These are phyloP conservation scores for Amanita pallidorosea DNA, from an alignment of 768 basidiomycete species.

Conservation along the genomic window DNA sequence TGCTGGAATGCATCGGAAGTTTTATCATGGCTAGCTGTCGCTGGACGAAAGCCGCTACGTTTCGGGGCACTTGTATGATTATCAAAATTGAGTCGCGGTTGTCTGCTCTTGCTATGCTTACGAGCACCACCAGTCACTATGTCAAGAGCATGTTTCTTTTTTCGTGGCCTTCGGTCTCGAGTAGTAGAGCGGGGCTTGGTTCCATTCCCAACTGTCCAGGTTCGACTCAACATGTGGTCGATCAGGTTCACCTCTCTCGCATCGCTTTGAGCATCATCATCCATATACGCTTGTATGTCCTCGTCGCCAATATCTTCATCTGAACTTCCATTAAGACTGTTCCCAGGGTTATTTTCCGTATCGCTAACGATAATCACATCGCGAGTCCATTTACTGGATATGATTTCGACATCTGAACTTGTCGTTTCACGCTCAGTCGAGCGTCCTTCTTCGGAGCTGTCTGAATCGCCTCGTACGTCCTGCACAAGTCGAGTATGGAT, in stretches of 20 bases:
- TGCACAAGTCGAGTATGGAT: conserved; percentile 17
- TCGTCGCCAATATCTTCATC: conserved; percentile 19
- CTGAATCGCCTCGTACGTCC: conserved; percentile 51
- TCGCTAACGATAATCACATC: conserved; percentile 12
- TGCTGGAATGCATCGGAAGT: neutral
- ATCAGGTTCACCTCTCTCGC: conserved; percentile 42
- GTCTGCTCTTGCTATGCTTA: conserved; percentile 1
- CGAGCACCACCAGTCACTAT: neutral
- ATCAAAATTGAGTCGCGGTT: neutral
- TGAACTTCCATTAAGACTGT: conserved; percentile 9
- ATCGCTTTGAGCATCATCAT: conserved; percentile 11
- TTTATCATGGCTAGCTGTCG: neutral
- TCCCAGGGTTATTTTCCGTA: conserved; percentile 7
- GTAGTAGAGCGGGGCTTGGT: neutral
- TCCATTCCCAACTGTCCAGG: conserved; percentile 19
- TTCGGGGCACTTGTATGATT: neutral
- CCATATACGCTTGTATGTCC: conserved; percentile 23
- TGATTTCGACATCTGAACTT: conserved; percentile 3
- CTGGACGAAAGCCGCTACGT: conserved; percentile 1
- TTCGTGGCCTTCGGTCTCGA: neutral
- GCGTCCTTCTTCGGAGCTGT: conserved; percentile 37
- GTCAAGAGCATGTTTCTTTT: neutral
- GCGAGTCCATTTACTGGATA: neutral
- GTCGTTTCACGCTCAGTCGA: neutral
- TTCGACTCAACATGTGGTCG: conserved; percentile 56